phyloP scores from a whole-genome alignment of 768 basidiomycete genomes.

The Cystobasidium ongulense region DNA sequence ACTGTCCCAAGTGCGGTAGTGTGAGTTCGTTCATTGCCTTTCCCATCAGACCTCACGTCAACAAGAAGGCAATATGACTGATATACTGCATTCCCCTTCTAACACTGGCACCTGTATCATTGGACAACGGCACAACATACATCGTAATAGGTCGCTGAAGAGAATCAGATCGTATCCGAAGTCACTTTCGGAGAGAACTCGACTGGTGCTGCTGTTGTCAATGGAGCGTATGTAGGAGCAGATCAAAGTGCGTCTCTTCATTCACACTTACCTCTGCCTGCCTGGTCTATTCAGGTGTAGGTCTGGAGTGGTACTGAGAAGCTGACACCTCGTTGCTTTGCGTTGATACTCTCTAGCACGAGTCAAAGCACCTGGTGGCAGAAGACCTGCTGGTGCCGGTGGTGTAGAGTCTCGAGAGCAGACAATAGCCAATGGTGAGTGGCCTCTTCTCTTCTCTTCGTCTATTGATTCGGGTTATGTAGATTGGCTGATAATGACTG shows the following conservation, averaged over 20 bases:
- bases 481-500: not conserved
- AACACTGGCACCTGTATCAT: not conserved
- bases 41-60: too few relatives aligned
- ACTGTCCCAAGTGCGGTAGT: constrained; percentile 23
- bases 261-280: not conserved
- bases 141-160: constrained; percentile 62
- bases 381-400: constrained; percentile 54
- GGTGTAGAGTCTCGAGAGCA: constrained; percentile 77
- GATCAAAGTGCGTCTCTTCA: constrained; percentile 61
- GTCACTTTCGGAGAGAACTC: constrained; percentile 91
- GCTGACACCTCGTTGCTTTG: not conserved
- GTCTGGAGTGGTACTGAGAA: too few relatives aligned
- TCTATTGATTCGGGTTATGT: not conserved
- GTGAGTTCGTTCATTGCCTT: not conserved
- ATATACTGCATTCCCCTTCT: not conserved
- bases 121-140: not conserved
- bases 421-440: constrained; percentile 69
- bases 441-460: not conserved
- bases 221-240: constrained; percentile 83
- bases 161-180: constrained; percentile 87
- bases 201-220: constrained; percentile 85
- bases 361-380: constrained; percentile 47
- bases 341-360: constrained; percentile 57
- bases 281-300: too few relatives aligned
- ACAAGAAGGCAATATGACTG: too few relatives aligned